Base-by-base conservation (phyloP, 2,329 filamentous ascomycete genomes). In the Echinosphaeria canescens region DNA sequence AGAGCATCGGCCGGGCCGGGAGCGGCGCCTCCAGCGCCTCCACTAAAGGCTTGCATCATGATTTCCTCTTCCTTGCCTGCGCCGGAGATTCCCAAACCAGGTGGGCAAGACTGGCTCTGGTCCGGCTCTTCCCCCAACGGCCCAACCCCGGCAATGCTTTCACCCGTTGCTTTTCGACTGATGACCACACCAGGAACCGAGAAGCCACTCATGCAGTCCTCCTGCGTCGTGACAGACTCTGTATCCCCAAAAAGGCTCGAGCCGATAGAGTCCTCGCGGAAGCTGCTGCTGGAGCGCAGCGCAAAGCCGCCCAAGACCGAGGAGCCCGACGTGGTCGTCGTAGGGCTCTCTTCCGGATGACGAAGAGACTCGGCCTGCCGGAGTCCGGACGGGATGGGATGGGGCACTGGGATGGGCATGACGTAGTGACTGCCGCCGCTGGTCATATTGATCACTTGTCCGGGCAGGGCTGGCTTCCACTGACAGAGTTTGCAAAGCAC, bases 241-340 rank as follows among this genome's bases (percentile, higher is more conserved):
- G 73, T 69, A 40, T 93, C 85, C 3, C 81, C 82, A 48, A 85
- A 88, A 26, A 88, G 65, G 41, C 80, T 84, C 8, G 78, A 90
- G 30, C 75, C 76, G 30, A 93, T 75, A 0, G 85, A 93, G 42
- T 92, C 81, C 40, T 82, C 80, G 36, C 70, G 62, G 43, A 84
- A 79, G 33, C 78, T 81, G 33, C 75, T 75, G 23, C 74, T 69
- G n/a, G 73, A 62, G 18, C 71, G 59, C 17, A 10, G 6, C 17
- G 6, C 7, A 6, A 10, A 19, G 6, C 17, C 17, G 17, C 17
- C 17, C 17, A 19, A 7, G 17, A 7, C 6, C 15, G 62, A 59
- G 12, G 70, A 66, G 42, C 78, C 82, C 5, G 78, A 78, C 10
- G 79, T 84, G 11, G 67, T 70, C 3, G 75, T 76, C 1, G 80